A percentile compares a stretch with the other conserved stretches of the same genome.
Evolutionary conservation across 495 filamentous ascomycete species (phyloP).

Genomic region (Tuber aestivum): DNA sequence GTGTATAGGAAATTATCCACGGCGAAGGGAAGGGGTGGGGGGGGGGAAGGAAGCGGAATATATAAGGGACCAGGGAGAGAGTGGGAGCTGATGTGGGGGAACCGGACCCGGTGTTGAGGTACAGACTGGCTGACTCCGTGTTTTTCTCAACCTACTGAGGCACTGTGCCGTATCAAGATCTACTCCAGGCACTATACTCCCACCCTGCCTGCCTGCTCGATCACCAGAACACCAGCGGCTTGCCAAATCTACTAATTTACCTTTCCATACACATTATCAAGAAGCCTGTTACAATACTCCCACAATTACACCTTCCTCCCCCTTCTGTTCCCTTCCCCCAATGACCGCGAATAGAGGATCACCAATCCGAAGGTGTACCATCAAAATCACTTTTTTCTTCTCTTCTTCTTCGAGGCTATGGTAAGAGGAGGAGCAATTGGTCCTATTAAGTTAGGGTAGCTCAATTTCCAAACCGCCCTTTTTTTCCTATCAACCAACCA

Average conservation of each 20-base stretch:
- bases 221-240: not conserved
- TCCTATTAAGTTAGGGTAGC: not conserved
- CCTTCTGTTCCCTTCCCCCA: not conserved
- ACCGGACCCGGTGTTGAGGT: not conserved
- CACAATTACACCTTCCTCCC: not conserved
- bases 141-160: not conserved
- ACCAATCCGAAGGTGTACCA: slow-evolving; percentile 18
- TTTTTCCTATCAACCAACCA: not conserved
- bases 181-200: not conserved
- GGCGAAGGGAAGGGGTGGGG: not conserved
- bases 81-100: not conserved
- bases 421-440: not conserved
- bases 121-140: not conserved
- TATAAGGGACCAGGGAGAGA: not conserved
- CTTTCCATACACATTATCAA: not conserved
- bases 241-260: not conserved
- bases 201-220: not conserved
- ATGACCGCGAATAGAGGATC: slow-evolving; percentile 28
- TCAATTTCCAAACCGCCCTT: not conserved
- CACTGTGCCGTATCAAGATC: not conserved
- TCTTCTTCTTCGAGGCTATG: not conserved
- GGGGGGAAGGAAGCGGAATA: not conserved
- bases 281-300: not conserved
- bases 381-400: slow-evolving; percentile 20
- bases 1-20: not conserved